Base-by-base conservation (phyloP, 768 basidiomycete species). In the Lactarius tabidus region DNA sequence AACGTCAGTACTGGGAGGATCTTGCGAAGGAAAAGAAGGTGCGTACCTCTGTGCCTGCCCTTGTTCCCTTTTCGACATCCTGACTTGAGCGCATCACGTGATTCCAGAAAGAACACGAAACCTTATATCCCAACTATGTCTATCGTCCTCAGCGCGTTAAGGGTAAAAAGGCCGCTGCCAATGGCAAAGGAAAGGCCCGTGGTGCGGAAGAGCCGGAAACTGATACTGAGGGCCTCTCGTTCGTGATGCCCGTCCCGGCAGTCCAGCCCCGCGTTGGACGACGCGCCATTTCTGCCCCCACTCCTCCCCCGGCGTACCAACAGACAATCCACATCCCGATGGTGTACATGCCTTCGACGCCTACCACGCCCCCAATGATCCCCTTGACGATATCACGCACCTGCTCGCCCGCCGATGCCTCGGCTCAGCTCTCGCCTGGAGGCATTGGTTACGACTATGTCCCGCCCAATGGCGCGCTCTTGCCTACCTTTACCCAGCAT, bases 31-130 rank as follows among this genome's bases (percentile, higher is more conserved):
- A 87, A 75, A 87, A 85, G 81, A 84, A 83, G 78, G 88, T 91
- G 90, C 75, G 87, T 87, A 77, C 77, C 79, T 72, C 78, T 23
- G 18, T 35, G 26, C 2, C 8, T 33, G 1, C 82, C 79, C 5
- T 28, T 3, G n/a, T 8, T 18, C 18, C 28, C 31, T 33, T 29
- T 55, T 55, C 54, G 29, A 35, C 29, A 55, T 55, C 12, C 6
- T 14, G 29, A 17, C 35, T 57, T 18, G 79, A 82, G 59, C 74
- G 85, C 68, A 87, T 88, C 23, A 86, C 85, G 79, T 84, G 86
- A 76, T 85, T 84, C 79, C 89, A 90, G 81, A 84, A 83, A 77
- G 88, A 91, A 78, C 90, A 91, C 74, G 88, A 88, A 77, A 77
- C 80, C 72, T 77, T 85, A 79, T 87, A 90, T 69, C 89, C 90